Percentiles rank a stretch among this genome's conserved stretches.
Evolutionary conservation across 169 alveolate species (phyloP).

Genomic region (Theileria equi): DNA sequence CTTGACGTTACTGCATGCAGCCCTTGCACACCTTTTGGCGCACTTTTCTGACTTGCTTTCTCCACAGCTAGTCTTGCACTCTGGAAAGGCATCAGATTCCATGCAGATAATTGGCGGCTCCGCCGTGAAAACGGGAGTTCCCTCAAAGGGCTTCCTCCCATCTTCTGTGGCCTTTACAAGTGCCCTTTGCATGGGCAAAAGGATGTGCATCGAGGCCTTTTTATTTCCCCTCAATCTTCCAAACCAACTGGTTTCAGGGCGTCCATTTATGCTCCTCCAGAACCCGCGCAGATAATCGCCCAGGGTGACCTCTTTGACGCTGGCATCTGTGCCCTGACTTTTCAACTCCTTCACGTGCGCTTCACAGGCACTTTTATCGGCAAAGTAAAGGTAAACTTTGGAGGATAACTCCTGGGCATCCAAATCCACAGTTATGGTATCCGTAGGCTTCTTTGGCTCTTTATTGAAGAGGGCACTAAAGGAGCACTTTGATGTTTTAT

Average conservation of each 20-base stretch:
- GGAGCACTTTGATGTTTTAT: no score
- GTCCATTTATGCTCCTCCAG: no score
- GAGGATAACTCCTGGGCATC: no score
- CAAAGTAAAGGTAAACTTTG: constrained; percentile 27
- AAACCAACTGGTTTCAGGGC: background rate
- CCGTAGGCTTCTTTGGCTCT: no score
- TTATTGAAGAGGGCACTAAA: no score
- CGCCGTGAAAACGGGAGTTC: constrained; percentile 59
- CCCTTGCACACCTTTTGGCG: background rate
- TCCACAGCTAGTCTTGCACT: background rate
- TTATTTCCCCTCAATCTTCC: background rate
- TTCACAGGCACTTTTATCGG: constrained; percentile 57
- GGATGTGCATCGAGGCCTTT: constrained; percentile 2
- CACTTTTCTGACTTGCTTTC: background rate
- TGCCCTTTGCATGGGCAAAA: constrained; percentile 38
- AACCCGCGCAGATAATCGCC: no score
- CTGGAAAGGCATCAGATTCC: background rate
- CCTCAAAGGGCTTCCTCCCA: constrained; percentile 17
- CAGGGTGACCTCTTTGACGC: constrained; percentile 8
- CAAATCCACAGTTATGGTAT: no score
- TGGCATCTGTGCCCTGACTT: constrained; percentile 30
- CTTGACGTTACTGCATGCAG: constrained; percentile 15
- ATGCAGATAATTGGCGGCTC: constrained; percentile 46
- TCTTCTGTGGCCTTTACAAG: constrained; percentile 32
- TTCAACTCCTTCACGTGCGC: constrained; percentile 46